Percentiles rank a stretch among this genome's conserved stretches.
phyloP scores from a whole-genome alignment of 1,284 basidiomycete genomes.

The Peniophora sp. region DNA sequence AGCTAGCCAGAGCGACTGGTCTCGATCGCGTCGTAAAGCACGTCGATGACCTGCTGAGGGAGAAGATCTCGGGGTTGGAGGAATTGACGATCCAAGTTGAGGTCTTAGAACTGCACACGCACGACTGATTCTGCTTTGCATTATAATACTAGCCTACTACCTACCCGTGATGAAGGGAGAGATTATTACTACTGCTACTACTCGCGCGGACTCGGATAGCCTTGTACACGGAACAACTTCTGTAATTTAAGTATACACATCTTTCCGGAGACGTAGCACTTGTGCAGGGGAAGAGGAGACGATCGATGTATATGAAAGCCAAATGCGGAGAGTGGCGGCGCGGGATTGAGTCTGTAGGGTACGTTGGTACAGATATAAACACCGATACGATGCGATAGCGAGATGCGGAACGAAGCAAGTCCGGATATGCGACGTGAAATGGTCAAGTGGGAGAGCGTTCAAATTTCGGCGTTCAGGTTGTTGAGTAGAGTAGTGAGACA shows the following conservation, averaged over 20 bases:
- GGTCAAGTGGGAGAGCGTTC: background rate
- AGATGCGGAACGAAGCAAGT: background rate
- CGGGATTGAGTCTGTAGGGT: background rate
- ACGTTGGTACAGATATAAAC: background rate
- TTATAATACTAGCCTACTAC: background rate
- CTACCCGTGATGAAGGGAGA: background rate
- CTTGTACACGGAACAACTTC: background rate
- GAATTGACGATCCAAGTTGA: constrained; percentile 87
- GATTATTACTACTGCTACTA: too few species aligned
- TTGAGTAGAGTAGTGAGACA: constrained; percentile 93
- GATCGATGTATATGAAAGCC: too few species aligned
- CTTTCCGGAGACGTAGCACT: background rate
- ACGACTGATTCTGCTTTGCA: background rate
- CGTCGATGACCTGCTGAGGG: constrained; percentile 66
- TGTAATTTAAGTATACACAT: background rate
- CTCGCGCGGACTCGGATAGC: background rate
- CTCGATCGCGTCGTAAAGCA: constrained; percentile 67
- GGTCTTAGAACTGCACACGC: constrained; percentile 8
- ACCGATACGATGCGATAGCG: background rate
- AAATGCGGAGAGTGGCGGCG: background rate
- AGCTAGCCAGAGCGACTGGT: constrained; percentile 54
- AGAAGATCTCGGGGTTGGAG: constrained; percentile 69
- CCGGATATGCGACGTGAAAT: background rate
- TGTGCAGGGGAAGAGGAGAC: too few species aligned
- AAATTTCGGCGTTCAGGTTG: constrained; percentile 55